Percentiles rank a stretch among this genome's conserved stretches.
These are phyloP conservation scores for Thielaviopsis populi DNA, from an alignment of 2,329 filamentous ascomycete genomes.

Conservation along the genomic window DNA sequence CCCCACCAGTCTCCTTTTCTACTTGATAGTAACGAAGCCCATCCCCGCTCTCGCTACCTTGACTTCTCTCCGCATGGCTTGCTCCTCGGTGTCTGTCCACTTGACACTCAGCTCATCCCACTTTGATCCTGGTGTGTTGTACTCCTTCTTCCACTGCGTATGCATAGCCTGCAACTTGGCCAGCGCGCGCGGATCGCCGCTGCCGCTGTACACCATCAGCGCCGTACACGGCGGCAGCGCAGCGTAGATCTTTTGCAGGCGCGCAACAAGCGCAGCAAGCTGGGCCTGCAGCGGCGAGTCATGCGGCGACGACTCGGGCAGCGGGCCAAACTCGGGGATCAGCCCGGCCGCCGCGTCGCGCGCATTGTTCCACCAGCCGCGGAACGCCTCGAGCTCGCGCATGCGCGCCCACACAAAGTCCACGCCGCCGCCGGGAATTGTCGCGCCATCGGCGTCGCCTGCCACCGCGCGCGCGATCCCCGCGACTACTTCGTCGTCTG, in stretches of 20 bases:
- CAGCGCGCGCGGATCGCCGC: conserved; percentile 54
- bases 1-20: conserved; percentile 18
- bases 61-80: conserved; percentile 43
- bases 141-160: conserved; percentile 46
- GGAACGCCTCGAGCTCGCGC: conserved; percentile 48
- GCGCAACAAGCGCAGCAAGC: conserved; percentile 31
- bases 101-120: conserved; percentile 52
- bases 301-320: conserved; percentile 17
- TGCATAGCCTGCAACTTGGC: conserved; percentile 45
- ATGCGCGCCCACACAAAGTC: conserved; percentile 54
- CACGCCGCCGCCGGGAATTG: conserved; percentile 44
- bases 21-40: conserved; percentile 51
- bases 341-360: conserved; percentile 25
- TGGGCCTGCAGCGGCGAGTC: conserved; percentile 30
- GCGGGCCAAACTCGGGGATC: conserved; percentile 15
- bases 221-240: conserved; percentile 49
- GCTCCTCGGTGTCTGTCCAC: conserved; percentile 53
- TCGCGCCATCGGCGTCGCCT: conserved; percentile 42
- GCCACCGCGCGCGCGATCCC: conserved; percentile 42
- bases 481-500: conserved; percentile 42
- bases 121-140: conserved; percentile 45
- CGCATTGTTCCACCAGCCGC: conserved; percentile 53
- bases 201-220: conserved; percentile 50
- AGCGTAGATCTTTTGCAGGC: conserved; percentile 41
- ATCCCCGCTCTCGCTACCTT: conserved; percentile 44